phyloP scores from a whole-genome alignment of 257 asterid species.

The Przewalskia tangutica region DNA sequence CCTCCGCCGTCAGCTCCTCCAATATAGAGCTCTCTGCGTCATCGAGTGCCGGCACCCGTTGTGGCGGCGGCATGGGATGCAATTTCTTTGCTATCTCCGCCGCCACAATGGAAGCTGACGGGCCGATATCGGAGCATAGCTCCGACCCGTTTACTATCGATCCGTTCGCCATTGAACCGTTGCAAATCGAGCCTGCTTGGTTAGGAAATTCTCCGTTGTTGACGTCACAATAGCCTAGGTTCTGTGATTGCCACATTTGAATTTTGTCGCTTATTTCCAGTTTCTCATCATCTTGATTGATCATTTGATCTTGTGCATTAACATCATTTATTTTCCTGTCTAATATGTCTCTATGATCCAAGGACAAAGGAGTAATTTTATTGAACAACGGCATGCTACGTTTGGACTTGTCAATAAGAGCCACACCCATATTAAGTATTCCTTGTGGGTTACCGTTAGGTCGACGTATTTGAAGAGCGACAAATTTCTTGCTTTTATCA shows the following conservation, averaged over 20 bases:
- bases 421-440: conserved; percentile 68
- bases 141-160: conserved; percentile 43
- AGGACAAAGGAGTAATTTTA: neutral
- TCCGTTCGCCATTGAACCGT: conserved; percentile 26
- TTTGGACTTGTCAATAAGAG: conserved; percentile 35
- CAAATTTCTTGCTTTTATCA: conserved; percentile 21
- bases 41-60: neutral
- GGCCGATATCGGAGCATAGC: conserved; percentile 77
- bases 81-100: conserved; percentile 47
- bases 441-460: conserved; percentile 78
- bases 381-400: conserved; percentile 30
- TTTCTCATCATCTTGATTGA: neutral
- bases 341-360: neutral
- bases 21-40: conserved; percentile 40
- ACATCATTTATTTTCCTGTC: neutral
- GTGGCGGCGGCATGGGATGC: conserved; percentile 9
- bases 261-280: conserved; percentile 15
- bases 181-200: conserved; percentile 25
- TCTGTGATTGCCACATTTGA: conserved; percentile 40
- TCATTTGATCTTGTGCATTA: neutral
- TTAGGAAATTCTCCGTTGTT: conserved; percentile 22
- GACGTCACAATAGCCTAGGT: conserved; percentile 18
- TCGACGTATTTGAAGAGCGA: conserved; percentile 59
- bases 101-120: conserved; percentile 82
- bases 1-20: conserved; percentile 50